Percentiles rank a stretch among this genome's conserved stretches.
These are phyloP conservation scores for Leccinum uliginosum DNA, from an alignment of 768 basidiomycete genomes.

Conservation along the genomic window DNA sequence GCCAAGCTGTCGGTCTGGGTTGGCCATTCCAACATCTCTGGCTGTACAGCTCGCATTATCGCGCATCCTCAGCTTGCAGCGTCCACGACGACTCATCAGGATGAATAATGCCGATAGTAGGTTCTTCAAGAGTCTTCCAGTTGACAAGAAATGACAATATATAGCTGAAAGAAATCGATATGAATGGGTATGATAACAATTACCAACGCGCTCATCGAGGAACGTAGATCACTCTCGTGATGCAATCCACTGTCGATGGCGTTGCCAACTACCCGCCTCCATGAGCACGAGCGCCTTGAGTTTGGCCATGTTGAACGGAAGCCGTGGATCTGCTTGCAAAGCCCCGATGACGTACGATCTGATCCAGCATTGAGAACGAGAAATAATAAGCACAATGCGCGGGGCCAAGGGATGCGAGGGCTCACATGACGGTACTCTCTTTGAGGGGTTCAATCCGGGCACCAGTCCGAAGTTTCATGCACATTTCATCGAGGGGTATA, in stretches of 20 bases:
- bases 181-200: neutral
- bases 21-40: too few relatives aligned
- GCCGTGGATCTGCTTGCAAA: conserved; percentile 34
- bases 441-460: conserved; percentile 37
- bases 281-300: conserved; percentile 36
- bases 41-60: too few relatives aligned
- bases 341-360: conserved; percentile 44
- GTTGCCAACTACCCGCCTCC: conserved; percentile 40
- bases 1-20: too few relatives aligned
- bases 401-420: neutral
- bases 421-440: conserved; percentile 46
- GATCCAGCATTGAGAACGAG: neutral
- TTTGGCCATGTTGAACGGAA: conserved; percentile 34
- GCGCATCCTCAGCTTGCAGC: too few relatives aligned
- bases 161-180: neutral
- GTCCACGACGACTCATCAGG: too few relatives aligned
- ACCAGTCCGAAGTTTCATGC: conserved; percentile 32
- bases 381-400: neutral
- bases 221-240: conserved; percentile 16
- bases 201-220: neutral
- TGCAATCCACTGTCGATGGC: conserved; percentile 37
- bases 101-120: too few relatives aligned
- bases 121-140: neutral
- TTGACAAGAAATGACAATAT: neutral
- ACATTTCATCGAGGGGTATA: conserved; percentile 37